Base-by-base conservation (phyloP, 768 basidiomycete genomes). In the Crassisporium funariophilum region DNA sequence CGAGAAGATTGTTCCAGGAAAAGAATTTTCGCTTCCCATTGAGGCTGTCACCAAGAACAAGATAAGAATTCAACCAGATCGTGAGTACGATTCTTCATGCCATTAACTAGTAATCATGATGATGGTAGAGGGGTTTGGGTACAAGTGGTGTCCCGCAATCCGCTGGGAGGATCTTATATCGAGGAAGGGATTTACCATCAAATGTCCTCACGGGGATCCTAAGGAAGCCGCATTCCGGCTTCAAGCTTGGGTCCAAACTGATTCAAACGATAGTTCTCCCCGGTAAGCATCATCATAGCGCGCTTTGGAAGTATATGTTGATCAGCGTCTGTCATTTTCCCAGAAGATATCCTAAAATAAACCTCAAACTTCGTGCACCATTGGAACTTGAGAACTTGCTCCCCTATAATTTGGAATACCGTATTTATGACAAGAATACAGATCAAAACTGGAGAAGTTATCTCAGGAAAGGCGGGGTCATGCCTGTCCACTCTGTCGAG, bases 401-500 rank as follows among this genome's bases (percentile, higher is more conserved):
- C 17, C 97, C 97, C 0, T 97, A 86, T 68, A 93, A 98, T 57
- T 67, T 98, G 41, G 86, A 93, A 57, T 99, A 97, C 70, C 82
- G 93, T n/a, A 88, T 98, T 24, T 98, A 93, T 55, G 95, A 99
- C 74, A 97, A 94, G 71, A 82, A 97, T 52, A 86, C 88, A 0
- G 84, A 93, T 57, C 90, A 93, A 58, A 95, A 95, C 59, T 98
- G 94, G 86, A 84, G 83, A 53, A 95, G 90, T 62, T 99, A 92
- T 69, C 74, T 98, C 12, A 81, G 95, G 35, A 83, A 90, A 59
- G 95, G 97, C 21, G 95, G 95, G 5, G 75, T 93, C 31, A 95
- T 95, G 84, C 97, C 97, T 2, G 86, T 98, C 13, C 97, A 98
- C 62, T 94, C 92, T 2, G 91, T 97, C 20, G 94, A 98, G 60